Evolutionary conservation across 306 rosid species (phyloP), one percentile per base, ranked within the genome.

Genomic region (Cicer cuneatum): DNA sequence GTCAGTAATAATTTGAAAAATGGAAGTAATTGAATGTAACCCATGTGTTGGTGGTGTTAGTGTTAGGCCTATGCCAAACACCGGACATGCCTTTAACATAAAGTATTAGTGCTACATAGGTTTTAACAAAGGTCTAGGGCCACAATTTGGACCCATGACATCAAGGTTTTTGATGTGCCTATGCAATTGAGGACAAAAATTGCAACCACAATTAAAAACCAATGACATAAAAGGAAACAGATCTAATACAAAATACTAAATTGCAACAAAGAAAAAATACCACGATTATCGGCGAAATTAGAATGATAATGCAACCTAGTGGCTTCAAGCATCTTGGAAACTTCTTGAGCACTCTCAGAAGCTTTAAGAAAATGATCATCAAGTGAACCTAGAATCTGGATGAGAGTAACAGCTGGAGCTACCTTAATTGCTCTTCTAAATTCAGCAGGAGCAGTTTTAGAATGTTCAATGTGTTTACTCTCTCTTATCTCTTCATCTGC

Each of bases 251-350:
- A 43, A 66, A 66, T 12, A 11, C 19, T 29, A 29, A 5, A 49
- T n/a, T 49, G 54, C 53, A 47, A 13, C 15, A 47, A 47, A 47
- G 1, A 3, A 38, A 41, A 74, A 19, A 66, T 81, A 91, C 98
- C 98, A 51, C 91, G 79, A 82, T 87, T 89, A 77, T 92, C 98
- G 0, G 96, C 98, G 6, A 92, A 92, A 86, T 90, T 92, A 39
- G 98, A 90, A 83, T 92, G 98, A 65, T 90, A 90, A 75, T 90
- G 98, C 84, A 92, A 76, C 71, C 98, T 88, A 76, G 98, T 92
- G 19, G 96, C 94, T 75, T 92, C 98, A 10, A 92, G 92, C 94
- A 90, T 83, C 83, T 86, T 90, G 12, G 85, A 83, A 73, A 92
- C 98, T 78, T 83, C 94, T 10, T 87, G 93, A 45, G 96, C 94